Conservation (phyloP, 1,284 basidiomycete species). For the Mycena citricolor region DNA sequence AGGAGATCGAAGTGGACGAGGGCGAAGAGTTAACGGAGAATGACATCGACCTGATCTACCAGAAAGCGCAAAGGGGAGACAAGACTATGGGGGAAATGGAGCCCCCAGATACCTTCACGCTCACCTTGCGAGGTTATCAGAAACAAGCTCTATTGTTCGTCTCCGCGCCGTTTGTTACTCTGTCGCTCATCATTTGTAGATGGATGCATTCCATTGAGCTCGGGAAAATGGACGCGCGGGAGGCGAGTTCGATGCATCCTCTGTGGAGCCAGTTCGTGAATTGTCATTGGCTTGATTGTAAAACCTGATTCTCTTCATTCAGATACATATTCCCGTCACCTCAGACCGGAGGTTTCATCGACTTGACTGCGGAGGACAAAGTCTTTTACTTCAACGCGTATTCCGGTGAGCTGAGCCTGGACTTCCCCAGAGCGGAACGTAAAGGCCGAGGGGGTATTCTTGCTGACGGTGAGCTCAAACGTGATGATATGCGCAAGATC, state of each 20-base stretch:
- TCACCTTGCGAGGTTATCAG: conserved; percentile 86
- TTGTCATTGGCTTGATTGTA: conserved; percentile 5
- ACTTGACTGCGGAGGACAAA: conserved; percentile 67
- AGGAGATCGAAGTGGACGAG: conserved; percentile 73
- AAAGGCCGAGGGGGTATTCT: conserved; percentile 85
- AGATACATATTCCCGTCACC: conserved; percentile 73
- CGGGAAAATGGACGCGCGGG: conserved; percentile 67
- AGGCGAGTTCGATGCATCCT: conserved; percentile 82
- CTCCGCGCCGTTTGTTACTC: background rate
- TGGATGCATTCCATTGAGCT: conserved; percentile 94
- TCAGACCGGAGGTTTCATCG: conserved; percentile 51
- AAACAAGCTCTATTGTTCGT: conserved; percentile 82
- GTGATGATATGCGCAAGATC: no score
- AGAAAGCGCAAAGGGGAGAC: conserved; percentile 82
- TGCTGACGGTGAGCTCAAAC: conserved; percentile 39
- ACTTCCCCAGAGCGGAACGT: conserved; percentile 82
- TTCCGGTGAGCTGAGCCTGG: conserved; percentile 90
- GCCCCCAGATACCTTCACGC: conserved; percentile 76
- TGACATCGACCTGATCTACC: conserved; percentile 80
- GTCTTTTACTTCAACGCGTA: conserved; percentile 89
- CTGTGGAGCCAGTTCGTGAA: conserved; percentile 94
- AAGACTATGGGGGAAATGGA: conserved; percentile 78
- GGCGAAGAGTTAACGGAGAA: conserved; percentile 77
- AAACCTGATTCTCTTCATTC: conserved; percentile 11
- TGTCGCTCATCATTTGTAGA: conserved; percentile 37